Percentiles rank a stretch among this genome's conserved stretches.
Conservation (phyloP, 192 early-diverging fungal genomes). For the Haplosporangium gracile region DNA sequence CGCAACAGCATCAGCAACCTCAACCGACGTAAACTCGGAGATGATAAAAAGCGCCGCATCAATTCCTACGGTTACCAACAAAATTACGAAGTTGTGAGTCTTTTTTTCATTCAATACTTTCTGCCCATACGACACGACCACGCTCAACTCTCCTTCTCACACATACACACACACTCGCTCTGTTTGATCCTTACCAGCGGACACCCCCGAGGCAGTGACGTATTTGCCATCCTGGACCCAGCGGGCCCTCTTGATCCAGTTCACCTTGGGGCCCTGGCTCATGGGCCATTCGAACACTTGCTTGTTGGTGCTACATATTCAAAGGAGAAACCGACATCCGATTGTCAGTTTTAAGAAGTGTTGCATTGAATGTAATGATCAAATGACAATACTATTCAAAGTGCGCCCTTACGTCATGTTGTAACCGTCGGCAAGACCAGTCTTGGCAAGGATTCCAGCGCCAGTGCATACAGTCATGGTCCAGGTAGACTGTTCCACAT, state of each 20-base stretch:
- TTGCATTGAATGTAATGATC: not conserved
- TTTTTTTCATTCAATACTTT: too few relatives aligned
- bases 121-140: not conserved
- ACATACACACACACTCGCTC: too few relatives aligned
- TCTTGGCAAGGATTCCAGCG: conserved; percentile 56
- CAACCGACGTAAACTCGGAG: conserved; percentile 25
- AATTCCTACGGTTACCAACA: conserved; percentile 14
- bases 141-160: not conserved
- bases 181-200: conserved; percentile 40
- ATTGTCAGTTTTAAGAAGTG: not conserved
- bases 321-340: not conserved
- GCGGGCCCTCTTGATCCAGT: conserved; percentile 65
- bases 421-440: conserved; percentile 62
- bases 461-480: conserved; percentile 64
- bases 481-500: conserved; percentile 33
- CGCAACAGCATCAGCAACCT: conserved; percentile 28
- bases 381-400: not conserved
- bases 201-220: conserved; percentile 58
- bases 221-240: conserved; percentile 66
- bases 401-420: conserved; percentile 41
- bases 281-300: conserved; percentile 18
- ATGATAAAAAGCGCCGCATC: conserved; percentile 44
- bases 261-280: conserved; percentile 46
- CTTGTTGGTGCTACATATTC: conserved; percentile 44
- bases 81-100: not conserved